Evolutionary conservation across 2,329 filamentous ascomycete species (phyloP).

Genomic region (Tolypocladium cylindrosporum): DNA sequence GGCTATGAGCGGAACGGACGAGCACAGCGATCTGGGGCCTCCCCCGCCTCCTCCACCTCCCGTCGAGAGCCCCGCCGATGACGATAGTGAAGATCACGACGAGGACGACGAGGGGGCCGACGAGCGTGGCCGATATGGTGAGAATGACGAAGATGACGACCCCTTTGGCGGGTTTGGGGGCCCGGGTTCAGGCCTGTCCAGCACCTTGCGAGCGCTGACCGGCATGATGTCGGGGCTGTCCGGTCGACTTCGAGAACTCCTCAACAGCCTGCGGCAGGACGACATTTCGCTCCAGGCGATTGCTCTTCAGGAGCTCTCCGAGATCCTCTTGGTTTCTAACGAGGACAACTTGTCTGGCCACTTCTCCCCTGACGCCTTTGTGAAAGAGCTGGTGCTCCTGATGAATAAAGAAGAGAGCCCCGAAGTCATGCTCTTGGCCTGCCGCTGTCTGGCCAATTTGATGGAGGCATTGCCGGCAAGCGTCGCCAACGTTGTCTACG

Average conservation of each 20-base stretch:
- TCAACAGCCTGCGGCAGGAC: conserved; percentile 68
- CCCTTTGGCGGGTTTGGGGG: conserved; percentile 59
- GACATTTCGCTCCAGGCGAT: conserved; percentile 87
- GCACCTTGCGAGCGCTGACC: conserved; percentile 74
- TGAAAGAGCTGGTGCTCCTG: conserved; percentile 83
- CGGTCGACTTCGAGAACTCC: conserved; percentile 66
- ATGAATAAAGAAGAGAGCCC: conserved; percentile 96
- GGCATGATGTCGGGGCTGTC: conserved; percentile 87
- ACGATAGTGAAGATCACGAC: conserved; percentile 23
- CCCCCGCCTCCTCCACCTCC: conserved; percentile 31
- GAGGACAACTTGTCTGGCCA: conserved; percentile 94
- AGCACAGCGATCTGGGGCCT: conserved; percentile 31
- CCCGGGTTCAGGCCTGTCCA: conserved; percentile 58
- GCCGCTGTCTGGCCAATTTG: conserved; percentile 87
- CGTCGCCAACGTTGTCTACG: conserved; percentile 92
- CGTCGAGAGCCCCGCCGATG: conserved; percentile 23
- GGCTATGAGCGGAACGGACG: conserved; percentile 61
- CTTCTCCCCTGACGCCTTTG: conserved; percentile 87
- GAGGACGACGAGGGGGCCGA: conserved; percentile 26
- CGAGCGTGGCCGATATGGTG: conserved; percentile 46
- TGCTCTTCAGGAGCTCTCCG: conserved; percentile 84
- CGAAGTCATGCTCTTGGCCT: conserved; percentile 94
- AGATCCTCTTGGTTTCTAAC: conserved; percentile 87
- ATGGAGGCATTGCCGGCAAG: conserved; percentile 95
- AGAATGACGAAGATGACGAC: conserved; percentile 53